Conservation (phyloP, 2,329 filamentous ascomycete species). For the Elsinoe batatas region DNA sequence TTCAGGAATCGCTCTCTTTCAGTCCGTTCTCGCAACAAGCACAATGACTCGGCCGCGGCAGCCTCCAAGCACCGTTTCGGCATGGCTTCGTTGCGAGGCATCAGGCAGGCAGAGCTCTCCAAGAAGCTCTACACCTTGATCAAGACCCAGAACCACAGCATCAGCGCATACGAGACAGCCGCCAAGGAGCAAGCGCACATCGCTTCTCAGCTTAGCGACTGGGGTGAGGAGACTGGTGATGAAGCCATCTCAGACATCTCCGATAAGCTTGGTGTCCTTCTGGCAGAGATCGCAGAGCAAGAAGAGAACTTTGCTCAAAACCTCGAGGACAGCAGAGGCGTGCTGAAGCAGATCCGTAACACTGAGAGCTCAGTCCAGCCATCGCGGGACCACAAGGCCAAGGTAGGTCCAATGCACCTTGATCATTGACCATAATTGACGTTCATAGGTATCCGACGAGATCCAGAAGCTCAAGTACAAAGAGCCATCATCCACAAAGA, state of each 20-base stretch:
- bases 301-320: constrained; percentile 81
- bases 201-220: constrained; percentile 85
- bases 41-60: constrained; percentile 33
- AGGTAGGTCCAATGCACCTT: constrained; percentile 37
- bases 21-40: constrained; percentile 55
- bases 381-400: constrained; percentile 73
- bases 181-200: constrained; percentile 76
- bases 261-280: constrained; percentile 88
- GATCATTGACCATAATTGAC: neutral
- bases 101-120: constrained; percentile 76
- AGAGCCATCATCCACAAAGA: constrained; percentile 72
- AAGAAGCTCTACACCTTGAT: constrained; percentile 85
- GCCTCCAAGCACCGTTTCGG: constrained; percentile 62
- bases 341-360: constrained; percentile 88
- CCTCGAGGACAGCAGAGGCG: constrained; percentile 70
- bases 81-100: constrained; percentile 75
- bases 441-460: constrained; percentile 63
- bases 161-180: constrained; percentile 73
- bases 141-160: constrained; percentile 87
- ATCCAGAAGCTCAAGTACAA: constrained; percentile 86
- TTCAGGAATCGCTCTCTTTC: constrained; percentile 51
- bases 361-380: constrained; percentile 94
- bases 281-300: constrained; percentile 88
- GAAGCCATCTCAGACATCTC: constrained; percentile 80
- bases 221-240: constrained; percentile 87